Evolutionary conservation across 139 green algal species (phyloP).

Genomic region (Coccomyxa sp.): DNA sequence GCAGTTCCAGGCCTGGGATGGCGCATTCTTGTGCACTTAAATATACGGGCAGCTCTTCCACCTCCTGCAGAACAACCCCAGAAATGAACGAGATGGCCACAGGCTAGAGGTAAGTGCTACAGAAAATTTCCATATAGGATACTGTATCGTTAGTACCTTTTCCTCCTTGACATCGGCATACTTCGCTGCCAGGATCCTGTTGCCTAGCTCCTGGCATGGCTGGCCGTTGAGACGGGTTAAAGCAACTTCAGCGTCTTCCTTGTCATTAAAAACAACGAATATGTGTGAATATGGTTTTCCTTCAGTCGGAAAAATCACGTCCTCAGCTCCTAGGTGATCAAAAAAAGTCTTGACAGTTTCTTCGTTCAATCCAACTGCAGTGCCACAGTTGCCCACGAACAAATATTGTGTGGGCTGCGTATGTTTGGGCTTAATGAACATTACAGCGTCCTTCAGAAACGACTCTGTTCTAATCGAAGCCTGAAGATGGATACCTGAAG

Average conservation of each 20-base stretch:
- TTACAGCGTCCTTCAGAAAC: neutral
- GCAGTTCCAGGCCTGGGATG: conserved; percentile 63
- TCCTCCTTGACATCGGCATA: conserved; percentile 34
- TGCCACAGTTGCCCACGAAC: conserved; percentile 54
- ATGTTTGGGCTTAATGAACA: conserved; percentile 9
- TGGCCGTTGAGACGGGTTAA: conserved; percentile 24
- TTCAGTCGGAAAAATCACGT: conserved; percentile 19
- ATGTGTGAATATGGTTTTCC: neutral
- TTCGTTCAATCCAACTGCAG: conserved; percentile 17
- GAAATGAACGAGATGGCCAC: neutral
- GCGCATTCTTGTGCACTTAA: conserved; percentile 23
- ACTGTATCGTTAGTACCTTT: conserved; percentile 15
- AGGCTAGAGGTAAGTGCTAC: neutral
- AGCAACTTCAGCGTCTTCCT: conserved; percentile 14
- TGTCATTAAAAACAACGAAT: conserved; percentile 26
- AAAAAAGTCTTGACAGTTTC: conserved; percentile 18
- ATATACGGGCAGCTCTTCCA: neutral
- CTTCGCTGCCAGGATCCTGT: conserved; percentile 30
- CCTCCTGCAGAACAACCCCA: neutral
- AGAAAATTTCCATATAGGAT: neutral
- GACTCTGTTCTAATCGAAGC: too few relatives aligned
- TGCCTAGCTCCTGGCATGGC: conserved; percentile 5
- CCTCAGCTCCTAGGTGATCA: neutral
- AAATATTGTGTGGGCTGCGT: conserved; percentile 36
- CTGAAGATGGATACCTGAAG: too few relatives aligned